Evolutionary conservation across 2,329 filamentous ascomycete genomes (phyloP).

Genomic region (Clonostachys rhizophaga): DNA sequence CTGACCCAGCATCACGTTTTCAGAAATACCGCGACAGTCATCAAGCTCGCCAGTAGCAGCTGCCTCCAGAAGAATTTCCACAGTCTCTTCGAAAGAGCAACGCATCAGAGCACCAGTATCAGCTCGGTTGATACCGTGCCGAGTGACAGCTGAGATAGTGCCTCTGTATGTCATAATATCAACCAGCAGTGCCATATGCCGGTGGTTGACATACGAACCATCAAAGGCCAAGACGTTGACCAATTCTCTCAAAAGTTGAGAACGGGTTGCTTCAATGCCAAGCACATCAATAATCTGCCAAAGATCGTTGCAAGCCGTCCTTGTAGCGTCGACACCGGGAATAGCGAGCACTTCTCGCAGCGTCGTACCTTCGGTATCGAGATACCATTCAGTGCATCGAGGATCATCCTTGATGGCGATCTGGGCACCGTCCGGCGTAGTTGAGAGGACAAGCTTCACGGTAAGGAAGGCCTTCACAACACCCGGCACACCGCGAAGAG

Average conservation of each 20-base stretch:
- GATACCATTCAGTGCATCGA: slow-evolving; percentile 85
- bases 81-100: slow-evolving; percentile 98
- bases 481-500: slow-evolving; percentile 83
- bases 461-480: slow-evolving; percentile 93
- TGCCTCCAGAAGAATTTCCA: slow-evolving; percentile 95
- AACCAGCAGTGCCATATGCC: slow-evolving; percentile 89
- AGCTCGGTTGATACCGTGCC: slow-evolving; percentile 96
- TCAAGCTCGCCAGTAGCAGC: slow-evolving; percentile 93
- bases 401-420: slow-evolving; percentile 69
- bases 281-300: slow-evolving; percentile 93
- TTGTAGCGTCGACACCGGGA: slow-evolving; percentile 78
- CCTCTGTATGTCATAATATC: slow-evolving; percentile 98
- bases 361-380: slow-evolving; percentile 90
- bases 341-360: slow-evolving; percentile 80
- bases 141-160: slow-evolving; percentile 90
- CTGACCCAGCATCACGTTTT: slow-evolving; percentile 98
- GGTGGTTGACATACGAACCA: slow-evolving; percentile 98
- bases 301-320: slow-evolving; percentile 93
- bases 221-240: slow-evolving; percentile 94
- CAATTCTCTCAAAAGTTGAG: slow-evolving; percentile 82
- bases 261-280: slow-evolving; percentile 90
- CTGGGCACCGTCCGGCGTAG: slow-evolving; percentile 66
- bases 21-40: slow-evolving; percentile 95
- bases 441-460: slow-evolving; percentile 66
- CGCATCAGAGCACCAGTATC: slow-evolving; percentile 98